Base-by-base conservation (phyloP, 2,329 filamentous ascomycete species). In the Immersiporthe knoxdaviesiana region DNA sequence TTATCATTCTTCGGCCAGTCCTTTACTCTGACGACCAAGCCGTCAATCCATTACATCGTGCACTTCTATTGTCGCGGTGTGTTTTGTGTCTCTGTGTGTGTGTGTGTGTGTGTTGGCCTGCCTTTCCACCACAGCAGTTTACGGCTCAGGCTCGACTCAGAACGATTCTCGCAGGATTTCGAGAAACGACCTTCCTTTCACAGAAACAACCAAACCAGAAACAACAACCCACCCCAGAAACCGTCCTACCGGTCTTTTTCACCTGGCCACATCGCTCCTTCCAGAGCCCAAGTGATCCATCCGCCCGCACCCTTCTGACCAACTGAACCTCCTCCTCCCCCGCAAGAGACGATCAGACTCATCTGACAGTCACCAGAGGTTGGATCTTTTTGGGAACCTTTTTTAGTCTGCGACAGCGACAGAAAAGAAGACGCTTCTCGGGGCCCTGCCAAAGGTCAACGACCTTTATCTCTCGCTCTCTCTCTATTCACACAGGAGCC, bases 131-230 rank as follows among this genome's bases (percentile, higher is more conserved):
- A 24, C 35, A 37, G 11, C 12, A 27, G 41, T 21, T 35, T 21
- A 44, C 61, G 27, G 61, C 61, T 10, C 59, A n/a, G 27, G 27
- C 41, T 50, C 39, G 61, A 47, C 61, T 50, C 14, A 27, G 44
- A 27, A 4, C 35, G 35, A 35, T 63, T 63, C 61, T 63, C 61
- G 61, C 61, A 50, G 61, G 61, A 44, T 50, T 50, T 41, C 61
- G 61, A 63, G 61, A 63, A 54, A 44, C 61, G 39, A 63, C 61
- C 61, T 63, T 63, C 61, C 61, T 63, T 63, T 63, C 41, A 18
- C 61, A 63, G 61, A 44, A 50, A 24, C 14, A 27, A 27, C 41
- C 44, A 24, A 3, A 63, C 8, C 21, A 37, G 27, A 37, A 30
- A 8, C 61, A 50, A 27, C 6, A 63, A 35, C 35, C 35, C 4